phyloP scores from a whole-genome alignment of 192 early-diverging fungal species.

The Oehlia diaphana region DNA sequence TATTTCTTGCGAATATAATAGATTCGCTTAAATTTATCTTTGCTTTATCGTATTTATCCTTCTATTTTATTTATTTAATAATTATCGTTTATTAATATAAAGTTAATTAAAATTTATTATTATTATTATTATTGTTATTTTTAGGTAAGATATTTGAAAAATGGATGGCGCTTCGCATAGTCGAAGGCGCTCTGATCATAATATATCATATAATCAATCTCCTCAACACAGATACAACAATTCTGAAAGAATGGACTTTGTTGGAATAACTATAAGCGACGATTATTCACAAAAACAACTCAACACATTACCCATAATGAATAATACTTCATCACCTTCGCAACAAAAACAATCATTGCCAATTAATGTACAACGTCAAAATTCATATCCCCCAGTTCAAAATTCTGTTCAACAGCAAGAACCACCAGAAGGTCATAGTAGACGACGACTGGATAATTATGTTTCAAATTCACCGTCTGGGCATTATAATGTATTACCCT shows the following conservation, averaged over 20 bases:
- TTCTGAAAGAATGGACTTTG: slow-evolving; percentile 21
- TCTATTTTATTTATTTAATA: not conserved
- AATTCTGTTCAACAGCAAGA: slow-evolving; percentile 11
- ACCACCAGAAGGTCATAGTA: not conserved
- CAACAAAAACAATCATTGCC: slow-evolving; percentile 1
- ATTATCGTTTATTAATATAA: not conserved
- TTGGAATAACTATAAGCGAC: slow-evolving; percentile 29
- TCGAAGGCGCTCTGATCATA: not conserved
- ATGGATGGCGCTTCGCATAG: slow-evolving; percentile 17
- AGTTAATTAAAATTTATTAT: not conserved
- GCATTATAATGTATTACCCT: not conserved
- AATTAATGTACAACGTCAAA: not conserved
- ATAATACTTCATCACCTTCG: not conserved
- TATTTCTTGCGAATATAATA: not conserved
- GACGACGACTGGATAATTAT: slow-evolving; percentile 20
- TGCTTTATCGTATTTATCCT: not conserved
- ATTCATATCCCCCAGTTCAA: not conserved
- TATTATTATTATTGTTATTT: not conserved
- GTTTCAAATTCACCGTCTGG: not conserved
- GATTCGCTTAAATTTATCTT: not conserved
- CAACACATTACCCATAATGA: not conserved
- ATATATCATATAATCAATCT: slow-evolving; percentile 4
- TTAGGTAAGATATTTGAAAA: not conserved
- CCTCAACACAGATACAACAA: not conserved
- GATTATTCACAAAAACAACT: slow-evolving; percentile 25